Evolutionary conservation across 257 asterid genomes (phyloP).

Genomic region (Primulina huaijiensis): DNA sequence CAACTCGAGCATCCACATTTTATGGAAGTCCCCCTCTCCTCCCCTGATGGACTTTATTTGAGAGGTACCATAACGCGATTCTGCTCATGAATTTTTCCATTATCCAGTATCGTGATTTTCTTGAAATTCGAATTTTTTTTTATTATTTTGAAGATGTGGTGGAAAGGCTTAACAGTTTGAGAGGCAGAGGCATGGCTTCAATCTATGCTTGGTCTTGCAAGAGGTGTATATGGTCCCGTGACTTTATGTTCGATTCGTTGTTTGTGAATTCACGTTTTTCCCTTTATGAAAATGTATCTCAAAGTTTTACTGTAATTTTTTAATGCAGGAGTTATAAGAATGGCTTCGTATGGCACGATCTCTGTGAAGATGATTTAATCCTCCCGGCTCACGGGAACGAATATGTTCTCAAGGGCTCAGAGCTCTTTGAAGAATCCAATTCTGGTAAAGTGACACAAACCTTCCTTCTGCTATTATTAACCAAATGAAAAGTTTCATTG

Average conservation of each 20-base stretch:
- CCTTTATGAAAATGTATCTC: background rate
- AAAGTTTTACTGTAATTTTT: slow-evolving; percentile 19
- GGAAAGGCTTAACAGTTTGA: slow-evolving; percentile 70
- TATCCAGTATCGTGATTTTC: background rate
- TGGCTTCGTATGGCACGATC: slow-evolving; percentile 98
- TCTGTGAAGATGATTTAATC: slow-evolving; percentile 75
- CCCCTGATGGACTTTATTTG: slow-evolving; percentile 78
- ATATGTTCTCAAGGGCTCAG: slow-evolving; percentile 95
- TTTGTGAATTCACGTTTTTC: slow-evolving; percentile 6
- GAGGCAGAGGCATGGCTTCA: slow-evolving; percentile 96
- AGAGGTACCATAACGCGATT: slow-evolving; percentile 50
- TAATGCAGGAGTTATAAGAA: slow-evolving; percentile 74
- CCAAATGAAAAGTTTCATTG: background rate
- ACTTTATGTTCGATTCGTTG: background rate
- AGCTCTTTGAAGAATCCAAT: slow-evolving; percentile 71
- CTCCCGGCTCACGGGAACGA: slow-evolving; percentile 88
- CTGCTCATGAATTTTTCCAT: background rate
- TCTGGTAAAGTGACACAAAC: slow-evolving; percentile 32
- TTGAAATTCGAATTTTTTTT: slow-evolving; percentile 14
- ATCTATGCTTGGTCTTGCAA: slow-evolving; percentile 98
- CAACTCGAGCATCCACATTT: slow-evolving; percentile 98
- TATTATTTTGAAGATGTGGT: slow-evolving; percentile 66
- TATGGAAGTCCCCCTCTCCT: slow-evolving; percentile 84
- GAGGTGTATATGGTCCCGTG: slow-evolving; percentile 50
- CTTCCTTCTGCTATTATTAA: background rate